phyloP scores from a whole-genome alignment of 805 yeast species.

The Wickerhamomyces xylosicus region DNA sequence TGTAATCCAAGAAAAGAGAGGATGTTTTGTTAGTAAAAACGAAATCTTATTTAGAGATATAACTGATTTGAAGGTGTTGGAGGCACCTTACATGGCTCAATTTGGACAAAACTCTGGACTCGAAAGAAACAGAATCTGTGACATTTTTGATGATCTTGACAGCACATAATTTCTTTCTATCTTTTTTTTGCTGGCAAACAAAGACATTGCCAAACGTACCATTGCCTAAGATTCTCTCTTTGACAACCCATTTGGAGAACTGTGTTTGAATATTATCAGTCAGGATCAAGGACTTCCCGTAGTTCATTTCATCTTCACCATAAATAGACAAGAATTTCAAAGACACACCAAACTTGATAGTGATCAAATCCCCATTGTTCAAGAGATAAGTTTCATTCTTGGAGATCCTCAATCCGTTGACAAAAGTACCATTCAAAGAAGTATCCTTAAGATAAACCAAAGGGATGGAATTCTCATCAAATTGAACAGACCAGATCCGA shows the following conservation, averaged over 20 bases:
- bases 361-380: slow-evolving; percentile 28
- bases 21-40: slow-evolving; percentile 2
- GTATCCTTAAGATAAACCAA: slow-evolving; percentile 38
- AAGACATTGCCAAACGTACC: slow-evolving; percentile 51
- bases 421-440: slow-evolving; percentile 40
- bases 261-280: slow-evolving; percentile 14
- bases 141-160: slow-evolving; percentile 34
- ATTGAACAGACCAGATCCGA: slow-evolving; percentile 35
- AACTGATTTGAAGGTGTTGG: no score
- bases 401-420: slow-evolving; percentile 27
- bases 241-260: slow-evolving; percentile 31
- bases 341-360: slow-evolving; percentile 23
- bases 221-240: slow-evolving; percentile 33
- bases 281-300: slow-evolving; percentile 10
- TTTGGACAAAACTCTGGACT: slow-evolving; percentile 30
- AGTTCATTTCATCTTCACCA: slow-evolving; percentile 8
- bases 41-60: no score
- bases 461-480: slow-evolving; percentile 37
- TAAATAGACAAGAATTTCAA: slow-evolving; percentile 13
- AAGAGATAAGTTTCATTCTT: slow-evolving; percentile 25
- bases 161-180: slow-evolving; percentile 28
- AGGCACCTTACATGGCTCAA: slow-evolving; percentile 29
- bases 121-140: slow-evolving; percentile 24
- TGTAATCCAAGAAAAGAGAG: slow-evolving; percentile 4
- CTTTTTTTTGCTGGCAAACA: slow-evolving; percentile 21